These are phyloP conservation scores for Leccinum fuscescens DNA, from an alignment of 1,284 basidiomycete species.

Conservation along the genomic window DNA sequence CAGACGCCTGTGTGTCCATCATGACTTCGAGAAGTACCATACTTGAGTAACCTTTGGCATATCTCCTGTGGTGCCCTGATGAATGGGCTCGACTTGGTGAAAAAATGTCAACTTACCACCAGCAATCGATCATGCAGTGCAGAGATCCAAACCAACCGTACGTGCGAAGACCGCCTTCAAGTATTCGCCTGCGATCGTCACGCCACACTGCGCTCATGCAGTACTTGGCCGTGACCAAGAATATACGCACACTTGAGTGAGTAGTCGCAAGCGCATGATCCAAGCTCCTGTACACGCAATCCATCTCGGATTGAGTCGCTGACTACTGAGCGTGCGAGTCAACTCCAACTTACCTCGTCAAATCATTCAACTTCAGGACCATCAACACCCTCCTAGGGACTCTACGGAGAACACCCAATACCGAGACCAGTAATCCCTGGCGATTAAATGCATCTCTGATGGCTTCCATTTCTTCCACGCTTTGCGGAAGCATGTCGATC, in stretches of 20 bases:
- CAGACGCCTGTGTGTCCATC: slow-evolving; percentile 68
- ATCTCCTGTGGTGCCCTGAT: slow-evolving; percentile 48
- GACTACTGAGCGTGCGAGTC: background rate
- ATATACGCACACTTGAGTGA: slow-evolving; percentile 81
- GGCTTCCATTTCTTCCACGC: slow-evolving; percentile 71
- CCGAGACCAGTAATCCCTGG: slow-evolving; percentile 79
- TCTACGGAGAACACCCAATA: slow-evolving; percentile 81
- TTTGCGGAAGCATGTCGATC: slow-evolving; percentile 69
- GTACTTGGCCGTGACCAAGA: slow-evolving; percentile 89
- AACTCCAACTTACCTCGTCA: slow-evolving; percentile 58
- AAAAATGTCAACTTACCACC: slow-evolving; percentile 52
- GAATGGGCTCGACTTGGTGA: background rate
- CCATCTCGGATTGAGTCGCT: background rate
- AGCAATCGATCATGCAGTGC: slow-evolving; percentile 54
- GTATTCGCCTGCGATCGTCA: slow-evolving; percentile 66
- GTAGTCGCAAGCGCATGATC: slow-evolving; percentile 73
- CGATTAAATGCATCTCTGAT: slow-evolving; percentile 78
- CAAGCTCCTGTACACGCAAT: slow-evolving; percentile 48
- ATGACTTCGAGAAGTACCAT: slow-evolving; percentile 54
- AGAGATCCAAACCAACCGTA: slow-evolving; percentile 50
- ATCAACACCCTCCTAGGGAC: slow-evolving; percentile 85
- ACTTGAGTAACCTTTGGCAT: slow-evolving; percentile 49
- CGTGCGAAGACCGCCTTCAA: slow-evolving; percentile 43
- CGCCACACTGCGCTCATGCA: slow-evolving; percentile 85
- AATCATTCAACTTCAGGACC: slow-evolving; percentile 84